Evolutionary conservation across 2,329 filamentous ascomycete species (phyloP).

Genomic region (Annulohypoxylon truncatum): DNA sequence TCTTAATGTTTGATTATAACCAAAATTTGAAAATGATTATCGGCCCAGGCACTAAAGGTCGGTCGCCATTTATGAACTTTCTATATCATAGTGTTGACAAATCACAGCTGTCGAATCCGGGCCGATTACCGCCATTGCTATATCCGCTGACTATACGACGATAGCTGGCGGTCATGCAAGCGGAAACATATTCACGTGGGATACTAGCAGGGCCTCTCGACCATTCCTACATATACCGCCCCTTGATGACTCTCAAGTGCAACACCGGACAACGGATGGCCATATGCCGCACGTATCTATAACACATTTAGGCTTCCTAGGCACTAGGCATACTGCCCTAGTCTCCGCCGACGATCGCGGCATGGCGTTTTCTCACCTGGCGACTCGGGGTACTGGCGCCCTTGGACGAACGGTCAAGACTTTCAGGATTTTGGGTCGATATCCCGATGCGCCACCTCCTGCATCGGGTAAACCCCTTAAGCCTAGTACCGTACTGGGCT

Average conservation of each 20-base stretch:
- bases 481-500: constrained; percentile 93
- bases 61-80: constrained; percentile 39
- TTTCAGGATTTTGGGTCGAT: constrained; percentile 88
- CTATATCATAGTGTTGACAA: constrained; percentile 47
- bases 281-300: constrained; percentile 83
- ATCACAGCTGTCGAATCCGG: constrained; percentile 86
- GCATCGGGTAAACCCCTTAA: constrained; percentile 76
- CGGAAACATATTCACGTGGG: constrained; percentile 97
- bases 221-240: constrained; percentile 91
- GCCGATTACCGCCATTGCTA: constrained; percentile 84
- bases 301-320: constrained; percentile 93
- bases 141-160: constrained; percentile 94
- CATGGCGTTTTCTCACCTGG: constrained; percentile 98
- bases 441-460: constrained; percentile 76
- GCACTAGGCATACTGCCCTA: constrained; percentile 90
- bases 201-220: constrained; percentile 81
- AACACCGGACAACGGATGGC: constrained; percentile 79
- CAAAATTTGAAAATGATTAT: constrained; percentile 95
- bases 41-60: constrained; percentile 90
- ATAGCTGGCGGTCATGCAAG: constrained; percentile 90
- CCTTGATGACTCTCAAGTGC: constrained; percentile 72
- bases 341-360: constrained; percentile 94
- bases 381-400: constrained; percentile 88
- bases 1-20: constrained; percentile 96
- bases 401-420: constrained; percentile 89